Evolutionary conservation across 2,329 filamentous ascomycete genomes (phyloP), one percentile per base, ranked within the genome.

Genomic region (Colletotrichum truncatum): DNA sequence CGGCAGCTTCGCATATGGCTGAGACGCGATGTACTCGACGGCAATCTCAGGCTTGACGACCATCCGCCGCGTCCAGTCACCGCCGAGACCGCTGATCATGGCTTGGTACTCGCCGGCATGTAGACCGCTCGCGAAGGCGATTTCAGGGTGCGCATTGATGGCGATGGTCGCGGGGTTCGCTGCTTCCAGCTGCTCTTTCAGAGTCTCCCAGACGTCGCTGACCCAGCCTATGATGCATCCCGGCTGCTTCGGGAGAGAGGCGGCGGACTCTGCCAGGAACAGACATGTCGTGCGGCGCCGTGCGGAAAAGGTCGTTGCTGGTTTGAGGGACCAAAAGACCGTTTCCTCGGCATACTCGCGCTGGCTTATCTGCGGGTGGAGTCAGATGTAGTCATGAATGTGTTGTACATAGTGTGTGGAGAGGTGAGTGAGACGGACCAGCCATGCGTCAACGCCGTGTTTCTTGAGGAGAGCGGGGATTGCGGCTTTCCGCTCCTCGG

Each of bases 331-430:
- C 82, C 82, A 85, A 72, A 84, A 85, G 23, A 81, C 78, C 0
- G 82, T 84, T 60, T 85, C 83, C 68, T 85, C 83, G 64, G 80
- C 82, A 69, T 85, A 84, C 67, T 85, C 82, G 52, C 79, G 80
- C 72, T 85, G 82, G 74, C 80, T 82, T 68, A 84, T 82, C 81
- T 84, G 46, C 11, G 9, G 21, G 6, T 18, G 3, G n/a, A 26
- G 51, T 57, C 10, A 63, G 38, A 18, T 3, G 6, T 6, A 8
- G 4, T 9, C 41, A 4, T 38, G 43, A 11, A 2, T 32, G 56
- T 16, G 9, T n/a, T n/a, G n/a, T n/a, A n/a, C n/a, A 25, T 23
- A 11, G 10, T 51, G 58, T 9, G 32, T 2, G 18, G 7, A 25
- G 14, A 28, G 28, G 28, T 45, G 48, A 51, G 12, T 36, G 12